Evolutionary conservation across 352 stramenopile genomes (phyloP).

Genomic region (Blastocystis sp.): DNA sequence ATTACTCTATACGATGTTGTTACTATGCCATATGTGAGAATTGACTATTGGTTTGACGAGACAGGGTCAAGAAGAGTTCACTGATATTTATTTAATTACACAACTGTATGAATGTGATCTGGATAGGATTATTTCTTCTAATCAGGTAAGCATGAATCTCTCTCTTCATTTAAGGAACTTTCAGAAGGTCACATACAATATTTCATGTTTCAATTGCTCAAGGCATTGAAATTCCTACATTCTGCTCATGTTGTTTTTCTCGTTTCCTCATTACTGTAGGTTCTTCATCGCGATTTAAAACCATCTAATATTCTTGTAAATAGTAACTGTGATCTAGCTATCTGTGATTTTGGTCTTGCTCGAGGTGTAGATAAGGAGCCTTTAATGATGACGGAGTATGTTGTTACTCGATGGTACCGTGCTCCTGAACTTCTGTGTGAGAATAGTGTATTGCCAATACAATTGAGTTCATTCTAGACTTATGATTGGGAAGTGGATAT

Average conservation of each 20-base stretch:
- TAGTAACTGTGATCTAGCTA: slow-evolving; percentile 88
- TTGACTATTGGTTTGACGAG: neutral
- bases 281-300: slow-evolving; percentile 83
- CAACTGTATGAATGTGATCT: slow-evolving; percentile 85
- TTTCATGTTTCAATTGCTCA: slow-evolving; percentile 81
- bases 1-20: slow-evolving; percentile 75
- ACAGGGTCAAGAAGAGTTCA: slow-evolving; percentile 74
- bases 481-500: slow-evolving; percentile 82
- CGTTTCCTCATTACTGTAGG: too few relatives aligned
- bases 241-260: slow-evolving; percentile 39
- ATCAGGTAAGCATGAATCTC: slow-evolving; percentile 72
- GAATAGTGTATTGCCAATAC: too few relatives aligned
- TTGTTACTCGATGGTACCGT: slow-evolving; percentile 89
- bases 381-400: slow-evolving; percentile 79
- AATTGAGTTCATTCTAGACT: neutral
- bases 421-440: slow-evolving; percentile 85
- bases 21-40: slow-evolving; percentile 46
- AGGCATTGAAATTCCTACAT: slow-evolving; percentile 60
- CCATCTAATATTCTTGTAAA: slow-evolving; percentile 91
- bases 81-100: slow-evolving; percentile 84
- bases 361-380: slow-evolving; percentile 77
- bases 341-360: slow-evolving; percentile 86
- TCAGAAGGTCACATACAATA: slow-evolving; percentile 84
- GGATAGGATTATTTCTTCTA: slow-evolving; percentile 82
- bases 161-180: slow-evolving; percentile 70